Percentiles rank a stretch among this genome's conserved stretches.
phyloP scores from a whole-genome alignment of 495 filamentous ascomycete genomes.

The Penicillium riverlandense region DNA sequence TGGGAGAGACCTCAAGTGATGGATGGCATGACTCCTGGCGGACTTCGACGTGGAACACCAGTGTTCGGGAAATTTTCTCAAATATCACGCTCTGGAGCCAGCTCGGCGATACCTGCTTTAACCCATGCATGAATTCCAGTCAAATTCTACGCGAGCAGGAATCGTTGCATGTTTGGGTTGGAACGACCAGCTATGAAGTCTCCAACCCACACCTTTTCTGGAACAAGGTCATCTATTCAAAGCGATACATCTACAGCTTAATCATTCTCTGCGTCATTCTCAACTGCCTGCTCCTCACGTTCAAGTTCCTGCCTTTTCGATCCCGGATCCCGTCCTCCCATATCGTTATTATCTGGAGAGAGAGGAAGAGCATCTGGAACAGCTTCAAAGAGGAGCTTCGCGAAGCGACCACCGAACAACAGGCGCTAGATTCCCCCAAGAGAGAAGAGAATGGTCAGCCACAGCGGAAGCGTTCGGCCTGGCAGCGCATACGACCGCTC shows the following conservation, averaged over 20 bases:
- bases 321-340: conserved; percentile 21
- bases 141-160: conserved; percentile 18
- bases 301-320: conserved; percentile 18
- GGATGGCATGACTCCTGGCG: conserved; percentile 20
- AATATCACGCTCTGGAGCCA: conserved; percentile 14
- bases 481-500: neutral
- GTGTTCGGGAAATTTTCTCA: conserved; percentile 22
- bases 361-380: conserved; percentile 12
- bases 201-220: conserved; percentile 7
- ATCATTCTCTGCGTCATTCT: conserved; percentile 18
- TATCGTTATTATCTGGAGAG: conserved; percentile 17
- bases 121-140: conserved; percentile 27
- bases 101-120: conserved; percentile 21
- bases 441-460: neutral
- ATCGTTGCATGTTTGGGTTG: conserved; percentile 9
- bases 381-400: conserved; percentile 15
- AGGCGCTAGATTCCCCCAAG: neutral
- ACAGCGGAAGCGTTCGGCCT: neutral
- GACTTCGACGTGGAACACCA: conserved; percentile 21
- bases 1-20: conserved; percentile 13
- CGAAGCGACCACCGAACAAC: too few relatives aligned
- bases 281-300: conserved; percentile 17
- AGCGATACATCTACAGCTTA: conserved; percentile 27
- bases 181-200: conserved; percentile 1
- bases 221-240: conserved; percentile 17